Evolutionary conservation across 306 rosid species (phyloP).

Genomic region (Luffa aegyptiaca): DNA sequence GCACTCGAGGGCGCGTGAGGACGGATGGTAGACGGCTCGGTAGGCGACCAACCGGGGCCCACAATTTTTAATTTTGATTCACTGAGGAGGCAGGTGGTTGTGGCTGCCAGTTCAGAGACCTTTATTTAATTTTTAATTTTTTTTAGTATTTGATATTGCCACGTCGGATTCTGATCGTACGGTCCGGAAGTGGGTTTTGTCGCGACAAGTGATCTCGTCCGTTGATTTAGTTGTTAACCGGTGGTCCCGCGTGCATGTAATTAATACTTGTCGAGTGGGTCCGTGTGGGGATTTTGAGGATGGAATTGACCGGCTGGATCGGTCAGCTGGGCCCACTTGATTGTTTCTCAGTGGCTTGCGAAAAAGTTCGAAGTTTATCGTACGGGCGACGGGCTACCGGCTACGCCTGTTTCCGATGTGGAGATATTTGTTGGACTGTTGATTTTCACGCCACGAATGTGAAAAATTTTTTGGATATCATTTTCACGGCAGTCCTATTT

Average conservation of each 20-base stretch:
- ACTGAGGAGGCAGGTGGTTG: conserved; percentile 9
- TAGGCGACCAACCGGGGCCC: conserved; percentile 12
- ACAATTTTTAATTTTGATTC: conserved; percentile 8
- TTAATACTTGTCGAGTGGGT: background rate
- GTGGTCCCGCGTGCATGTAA: background rate
- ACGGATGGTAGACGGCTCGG: background rate
- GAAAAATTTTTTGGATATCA: background rate
- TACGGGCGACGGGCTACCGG: background rate
- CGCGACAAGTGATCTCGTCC: background rate
- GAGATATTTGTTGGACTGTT: background rate
- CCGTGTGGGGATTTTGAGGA: background rate
- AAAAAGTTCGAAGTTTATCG: background rate
- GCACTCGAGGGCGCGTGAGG: background rate
- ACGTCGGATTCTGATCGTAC: background rate
- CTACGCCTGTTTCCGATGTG: background rate
- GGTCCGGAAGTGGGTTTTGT: background rate
- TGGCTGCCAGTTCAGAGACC: conserved; percentile 12
- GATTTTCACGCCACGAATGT: background rate
- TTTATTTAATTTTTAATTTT: background rate
- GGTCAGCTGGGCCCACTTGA: background rate
- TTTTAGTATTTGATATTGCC: background rate
- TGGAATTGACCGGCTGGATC: background rate
- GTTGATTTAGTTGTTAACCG: background rate
- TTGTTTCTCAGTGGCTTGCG: background rate
- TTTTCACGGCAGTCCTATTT: background rate